Evolutionary conservation across 2,329 filamentous ascomycete species (phyloP), one percentile per base, ranked within the genome.

Genomic region (Dothiorella sarmentorum): DNA sequence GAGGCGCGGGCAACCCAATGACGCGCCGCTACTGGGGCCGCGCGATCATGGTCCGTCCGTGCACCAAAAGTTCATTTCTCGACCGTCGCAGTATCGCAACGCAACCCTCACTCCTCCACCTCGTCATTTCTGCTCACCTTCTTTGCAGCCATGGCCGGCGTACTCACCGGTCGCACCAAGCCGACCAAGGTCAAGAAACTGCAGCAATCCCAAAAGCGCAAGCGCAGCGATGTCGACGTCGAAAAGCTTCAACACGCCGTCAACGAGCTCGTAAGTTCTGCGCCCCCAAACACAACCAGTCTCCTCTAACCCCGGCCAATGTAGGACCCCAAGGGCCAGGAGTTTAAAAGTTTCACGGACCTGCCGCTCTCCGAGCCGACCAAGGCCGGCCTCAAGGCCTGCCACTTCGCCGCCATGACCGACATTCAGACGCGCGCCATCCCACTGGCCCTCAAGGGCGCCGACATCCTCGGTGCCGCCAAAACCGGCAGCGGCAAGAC

Each of bases 401-500:
- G 90, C 11, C 91, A 97, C 73, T 99, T 93, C 78, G 89, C 92
- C 68, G 86, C 84, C 49, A 80, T 97, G 64, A 99, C 94, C 62
- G 92, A 96, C 64, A 90, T 99, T 67, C 94, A 99, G 77, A 83
- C 88, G 49, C 87, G 87, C 68, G 91, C 92, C n/a, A 88, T 99
- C 61, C 91, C 90, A 5, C 81, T 91, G 61, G 92, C 90, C 7
- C 82, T 99, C 63, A 89, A 95, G 73, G 90, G 90, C 59, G 79
- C 80, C 60, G 94, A 99, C 72, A 89, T 99, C 38, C 85, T 99
- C 38, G 94, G 92, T 40, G 94, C 94, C 4, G 94, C 94, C 38
- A 97, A 96, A 76, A 97, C 93, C 0, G 93, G 93, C 53, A 95
- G 90, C 70, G 93, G 93, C 69, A 97, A 97, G 79, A 97, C 93